Evolutionary conservation across 2,329 filamentous ascomycete species (phyloP).

Genomic region (Lomentospora prolificans): DNA sequence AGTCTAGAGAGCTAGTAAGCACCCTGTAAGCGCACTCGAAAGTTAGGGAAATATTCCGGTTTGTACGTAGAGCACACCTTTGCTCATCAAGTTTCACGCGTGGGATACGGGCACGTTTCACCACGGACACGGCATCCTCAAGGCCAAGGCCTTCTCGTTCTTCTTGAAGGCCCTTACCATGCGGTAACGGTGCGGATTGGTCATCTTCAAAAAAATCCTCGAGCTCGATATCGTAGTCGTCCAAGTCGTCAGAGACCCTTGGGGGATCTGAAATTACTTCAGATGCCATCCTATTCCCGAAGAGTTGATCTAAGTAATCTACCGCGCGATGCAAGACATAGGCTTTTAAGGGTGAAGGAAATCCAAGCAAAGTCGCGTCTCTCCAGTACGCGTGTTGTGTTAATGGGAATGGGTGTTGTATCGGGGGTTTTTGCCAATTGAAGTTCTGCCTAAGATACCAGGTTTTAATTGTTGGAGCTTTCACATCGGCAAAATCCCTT

Average conservation of each 20-base stretch:
- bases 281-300: too few species aligned
- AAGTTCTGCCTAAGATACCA: background rate
- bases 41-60: background rate
- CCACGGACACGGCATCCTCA: conserved; percentile 76
- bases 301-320: background rate
- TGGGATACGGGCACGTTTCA: conserved; percentile 61
- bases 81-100: conserved; percentile 80
- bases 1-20: conserved; percentile 39
- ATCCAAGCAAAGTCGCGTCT: too few species aligned
- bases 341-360: too few species aligned
- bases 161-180: conserved; percentile 26
- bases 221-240: conserved; percentile 61
- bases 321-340: too few species aligned
- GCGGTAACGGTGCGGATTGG: conserved; percentile 21
- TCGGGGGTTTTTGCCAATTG: background rate
- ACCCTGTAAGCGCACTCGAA: background rate
- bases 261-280: background rate
- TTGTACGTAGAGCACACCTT: conserved; percentile 34
- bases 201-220: conserved; percentile 14
- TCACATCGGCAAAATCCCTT: too few species aligned
- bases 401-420: background rate
- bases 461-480: too few species aligned
- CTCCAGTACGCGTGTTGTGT: too few species aligned
- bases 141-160: conserved; percentile 56
- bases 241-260: conserved; percentile 49